Percentiles rank a stretch among this genome's conserved stretches.
Evolutionary conservation across 306 rosid genomes (phyloP).

Genomic region (Myrica gale): DNA sequence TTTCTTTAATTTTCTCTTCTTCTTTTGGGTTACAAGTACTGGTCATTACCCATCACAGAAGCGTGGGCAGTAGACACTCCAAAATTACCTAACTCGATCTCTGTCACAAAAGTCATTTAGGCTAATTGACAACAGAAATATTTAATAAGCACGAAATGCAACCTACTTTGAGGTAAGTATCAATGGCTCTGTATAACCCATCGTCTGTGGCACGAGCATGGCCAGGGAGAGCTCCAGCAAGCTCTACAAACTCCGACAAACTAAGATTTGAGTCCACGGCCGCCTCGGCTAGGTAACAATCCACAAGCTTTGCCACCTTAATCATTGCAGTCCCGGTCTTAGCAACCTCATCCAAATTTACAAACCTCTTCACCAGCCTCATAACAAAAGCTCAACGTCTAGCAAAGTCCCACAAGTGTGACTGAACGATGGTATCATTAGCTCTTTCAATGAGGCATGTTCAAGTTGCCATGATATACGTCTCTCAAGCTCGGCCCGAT

Average conservation of each 20-base stretch:
- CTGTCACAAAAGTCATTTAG: background rate
- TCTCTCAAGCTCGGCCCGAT: conserved; percentile 64
- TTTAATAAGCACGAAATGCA: background rate
- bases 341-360: conserved; percentile 53
- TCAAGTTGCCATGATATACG: conserved; percentile 79
- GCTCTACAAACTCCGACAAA: conserved; percentile 52
- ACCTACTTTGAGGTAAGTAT: conserved; percentile 85
- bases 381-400: conserved; percentile 68
- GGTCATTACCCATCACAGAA: background rate
- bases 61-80: no score
- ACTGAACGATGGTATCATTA: conserved; percentile 85
- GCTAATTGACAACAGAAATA: background rate
- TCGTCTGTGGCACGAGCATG: conserved; percentile 80
- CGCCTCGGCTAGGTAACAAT: conserved; percentile 72
- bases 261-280: conserved; percentile 64
- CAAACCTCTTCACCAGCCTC: conserved; percentile 67
- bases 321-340: conserved; percentile 57
- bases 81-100: no score
- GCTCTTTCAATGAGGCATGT: conserved; percentile 71
- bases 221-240: conserved; percentile 70
- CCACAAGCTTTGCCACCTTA: conserved; percentile 81
- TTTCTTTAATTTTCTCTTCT: conserved; percentile 6
- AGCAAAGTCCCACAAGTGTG: conserved; percentile 80
- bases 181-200: conserved; percentile 88
- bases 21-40: background rate